Evolutionary conservation across 1,284 basidiomycete species (phyloP), one percentile per base, ranked within the genome.

Genomic region (Austropuccinia psidii): DNA sequence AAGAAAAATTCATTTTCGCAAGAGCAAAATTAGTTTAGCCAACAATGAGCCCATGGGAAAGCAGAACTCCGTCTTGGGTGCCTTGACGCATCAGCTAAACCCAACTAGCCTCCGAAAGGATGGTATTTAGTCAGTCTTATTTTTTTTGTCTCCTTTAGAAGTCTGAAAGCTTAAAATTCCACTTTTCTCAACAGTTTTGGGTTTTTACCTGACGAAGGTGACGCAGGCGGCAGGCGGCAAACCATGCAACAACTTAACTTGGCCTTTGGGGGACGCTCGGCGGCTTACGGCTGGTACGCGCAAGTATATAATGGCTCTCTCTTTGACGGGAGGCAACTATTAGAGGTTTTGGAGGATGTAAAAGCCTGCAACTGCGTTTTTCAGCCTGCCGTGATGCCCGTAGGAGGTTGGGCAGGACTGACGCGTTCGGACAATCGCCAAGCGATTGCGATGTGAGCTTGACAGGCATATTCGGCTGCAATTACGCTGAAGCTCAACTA

Each of bases 231-330:
- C 49, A 72, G 66, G 4, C 58, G 77, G 17, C 74, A 78, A 50
- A 77, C 77, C 43, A 80, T 81, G 74, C 74, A 76, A 4, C 74
- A 78, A 39, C 77, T 80, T 66, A 77, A 80, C 31, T 70, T 74
- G 7, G 75, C 77, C 60, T 70, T 79, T 2, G 75, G 75, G 9
- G 33, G 68, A 64, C 64, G 54, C 58, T 75, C 33, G 58, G n/a
- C 78, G 75, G 43, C 75, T 72, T 76, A 79, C 75, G 77, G 80
- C 4, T 81, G 79, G 76, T 81, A 81, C 76, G 79, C 80, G 17
- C 81, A 81, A 74, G 79, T 79, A 8, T 76, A 75, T 33, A 77
- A 76, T n/a, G 80, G 78, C 17, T 78, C 76, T 5, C 77, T 76
- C 47, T 81, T 81, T 76, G 78, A 77, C 64, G 81, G 81, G 13